A percentile compares a stretch with the other conserved stretches of the same genome.
phyloP scores from a whole-genome alignment of 2,329 filamentous ascomycete species.

The Diaporthe sp. region DNA sequence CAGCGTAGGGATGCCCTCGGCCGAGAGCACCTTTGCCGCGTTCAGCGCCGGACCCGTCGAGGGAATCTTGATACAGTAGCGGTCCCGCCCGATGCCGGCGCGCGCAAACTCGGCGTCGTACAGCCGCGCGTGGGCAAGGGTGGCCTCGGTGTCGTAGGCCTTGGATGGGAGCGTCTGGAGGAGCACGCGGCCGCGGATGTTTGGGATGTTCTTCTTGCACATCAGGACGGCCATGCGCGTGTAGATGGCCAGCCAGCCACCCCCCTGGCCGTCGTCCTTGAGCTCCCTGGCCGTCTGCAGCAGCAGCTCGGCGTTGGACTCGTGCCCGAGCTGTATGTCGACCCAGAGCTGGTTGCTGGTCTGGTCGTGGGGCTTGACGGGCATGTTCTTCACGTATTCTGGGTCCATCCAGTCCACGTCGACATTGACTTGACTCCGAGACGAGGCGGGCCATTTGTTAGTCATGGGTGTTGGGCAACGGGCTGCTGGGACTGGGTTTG shows the following conservation, averaged over 20 bases:
- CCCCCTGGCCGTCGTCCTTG: conserved; percentile 53
- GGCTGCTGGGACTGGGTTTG: not conserved
- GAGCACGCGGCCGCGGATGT: conserved; percentile 58
- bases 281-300: conserved; percentile 53
- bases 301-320: conserved; percentile 55
- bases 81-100: conserved; percentile 55
- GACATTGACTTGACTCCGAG: conserved; percentile 52
- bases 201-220: conserved; percentile 57
- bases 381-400: conserved; percentile 56
- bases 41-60: conserved; percentile 58
- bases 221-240: conserved; percentile 58
- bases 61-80: conserved; percentile 63
- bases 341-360: conserved; percentile 62
- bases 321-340: conserved; percentile 55
- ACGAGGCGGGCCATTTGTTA: not conserved
- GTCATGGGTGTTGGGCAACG: not conserved
- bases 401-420: conserved; percentile 65
- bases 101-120: conserved; percentile 58
- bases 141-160: conserved; percentile 56
- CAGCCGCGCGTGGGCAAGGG: conserved; percentile 56
- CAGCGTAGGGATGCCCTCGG: conserved; percentile 58
- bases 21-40: conserved; percentile 53
- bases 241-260: conserved; percentile 60
- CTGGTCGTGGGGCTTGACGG: conserved; percentile 57
- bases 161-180: conserved; percentile 59